Conservation (phyloP, 305 asterid genomes). For the Coffea humblotiana region DNA sequence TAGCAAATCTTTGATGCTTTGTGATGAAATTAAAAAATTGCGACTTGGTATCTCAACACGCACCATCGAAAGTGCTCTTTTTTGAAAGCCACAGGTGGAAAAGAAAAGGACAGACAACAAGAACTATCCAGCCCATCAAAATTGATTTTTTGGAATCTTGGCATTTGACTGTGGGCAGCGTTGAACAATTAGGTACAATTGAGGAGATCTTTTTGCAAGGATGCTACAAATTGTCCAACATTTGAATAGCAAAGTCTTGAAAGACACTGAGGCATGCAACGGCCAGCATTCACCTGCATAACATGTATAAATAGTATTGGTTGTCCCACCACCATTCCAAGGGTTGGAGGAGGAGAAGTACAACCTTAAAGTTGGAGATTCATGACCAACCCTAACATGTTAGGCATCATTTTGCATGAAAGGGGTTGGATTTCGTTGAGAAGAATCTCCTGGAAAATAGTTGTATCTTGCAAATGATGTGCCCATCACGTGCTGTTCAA, state of each 20-base stretch:
- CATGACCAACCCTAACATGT: not conserved
- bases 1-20: not conserved
- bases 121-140: constrained; percentile 12
- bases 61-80: constrained; percentile 27
- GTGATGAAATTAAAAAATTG: not conserved
- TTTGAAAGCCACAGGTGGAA: constrained; percentile 7
- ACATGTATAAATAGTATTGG: not conserved
- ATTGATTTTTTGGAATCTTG: constrained; percentile 12
- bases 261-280: constrained; percentile 2
- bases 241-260: not conserved
- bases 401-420: not conserved
- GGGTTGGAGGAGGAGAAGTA: not conserved
- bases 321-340: constrained; percentile 17
- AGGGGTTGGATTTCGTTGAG: not conserved
- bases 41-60: constrained; percentile 10
- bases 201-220: constrained; percentile 12
- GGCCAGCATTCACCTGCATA: not conserved
- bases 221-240: not conserved
- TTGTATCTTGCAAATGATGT: not conserved
- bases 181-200: no score
- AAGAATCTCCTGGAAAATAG: not conserved
- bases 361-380: not conserved
- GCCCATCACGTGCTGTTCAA: not conserved
- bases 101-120: constrained; percentile 1
- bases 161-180: not conserved